phyloP scores from a whole-genome alignment of 2,329 filamentous ascomycete genomes.

The Fusarium euwallaceae region DNA sequence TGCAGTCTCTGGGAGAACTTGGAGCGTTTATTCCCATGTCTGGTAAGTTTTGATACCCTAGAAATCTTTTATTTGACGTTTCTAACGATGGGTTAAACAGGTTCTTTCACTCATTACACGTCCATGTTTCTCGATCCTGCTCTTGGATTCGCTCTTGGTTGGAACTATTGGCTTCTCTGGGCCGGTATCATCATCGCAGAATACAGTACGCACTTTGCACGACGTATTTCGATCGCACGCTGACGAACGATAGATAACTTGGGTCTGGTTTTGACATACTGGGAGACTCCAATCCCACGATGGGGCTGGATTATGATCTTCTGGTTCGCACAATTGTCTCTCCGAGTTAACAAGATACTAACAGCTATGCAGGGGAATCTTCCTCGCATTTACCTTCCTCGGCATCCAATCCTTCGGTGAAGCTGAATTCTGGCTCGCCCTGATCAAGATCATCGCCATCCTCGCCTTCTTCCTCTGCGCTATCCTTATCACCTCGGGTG shows the following conservation, averaged over 20 bases:
- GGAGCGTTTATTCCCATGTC: neutral
- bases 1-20: slow-evolving; percentile 2
- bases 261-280: neutral
- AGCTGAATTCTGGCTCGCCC: slow-evolving; percentile 21
- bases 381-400: neutral
- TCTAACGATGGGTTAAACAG: neutral
- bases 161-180: neutral
- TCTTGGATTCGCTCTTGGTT: neutral
- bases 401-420: neutral
- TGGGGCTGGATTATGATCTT: slow-evolving; percentile 1
- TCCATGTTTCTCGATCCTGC: neutral
- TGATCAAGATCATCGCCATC: slow-evolving; percentile 22
- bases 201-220: neutral
- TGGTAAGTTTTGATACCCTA: neutral
- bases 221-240: accelerated
- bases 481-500: slow-evolving; percentile 37
- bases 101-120: neutral
- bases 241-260: neutral
- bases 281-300: neutral
- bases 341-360: neutral
- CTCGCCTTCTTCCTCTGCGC: slow-evolving; percentile 23
- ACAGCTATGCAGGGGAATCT: neutral
- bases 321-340: neutral
- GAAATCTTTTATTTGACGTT: neutral
- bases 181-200: neutral